Percentiles rank a stretch among this genome's conserved stretches.
phyloP scores from a whole-genome alignment of 2,329 filamentous ascomycete genomes.

The Colletotrichum tamarilloi region DNA sequence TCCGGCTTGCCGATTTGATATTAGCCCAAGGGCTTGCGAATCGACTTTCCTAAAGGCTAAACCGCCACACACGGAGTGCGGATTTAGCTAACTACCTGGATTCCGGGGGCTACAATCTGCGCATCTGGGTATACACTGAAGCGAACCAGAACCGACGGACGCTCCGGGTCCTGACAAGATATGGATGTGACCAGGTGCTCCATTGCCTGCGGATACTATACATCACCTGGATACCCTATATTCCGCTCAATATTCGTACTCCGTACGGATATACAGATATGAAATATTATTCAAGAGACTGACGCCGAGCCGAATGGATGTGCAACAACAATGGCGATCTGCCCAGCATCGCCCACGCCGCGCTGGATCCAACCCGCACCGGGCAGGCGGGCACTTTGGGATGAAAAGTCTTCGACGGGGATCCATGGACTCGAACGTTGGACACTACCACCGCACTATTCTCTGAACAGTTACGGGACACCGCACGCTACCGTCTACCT shows the following conservation, averaged over 20 bases:
- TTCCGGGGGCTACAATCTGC: not conserved
- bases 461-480: not conserved
- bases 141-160: not conserved
- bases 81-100: not conserved
- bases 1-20: constrained; percentile 25
- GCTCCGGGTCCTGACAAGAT: constrained; percentile 1
- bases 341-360: not conserved
- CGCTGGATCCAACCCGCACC: constrained; percentile 15
- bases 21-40: not conserved
- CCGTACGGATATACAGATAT: not conserved
- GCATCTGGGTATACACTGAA: not conserved
- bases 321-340: constrained; percentile 21
- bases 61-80: not conserved
- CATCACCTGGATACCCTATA: not conserved
- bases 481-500: not conserved
- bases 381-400: constrained; percentile 24
- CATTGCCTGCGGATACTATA: not conserved
- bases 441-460: not conserved
- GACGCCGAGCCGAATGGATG: constrained; percentile 17
- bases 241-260: too few species aligned
- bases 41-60: constrained; percentile 21
- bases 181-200: not conserved
- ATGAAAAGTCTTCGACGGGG: constrained; percentile 24
- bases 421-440: constrained; percentile 15
- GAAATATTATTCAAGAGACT: not conserved